Evolutionary conservation across 176 grass and related monocot species (phyloP).

Genomic region (Oryza glaberrima): DNA sequence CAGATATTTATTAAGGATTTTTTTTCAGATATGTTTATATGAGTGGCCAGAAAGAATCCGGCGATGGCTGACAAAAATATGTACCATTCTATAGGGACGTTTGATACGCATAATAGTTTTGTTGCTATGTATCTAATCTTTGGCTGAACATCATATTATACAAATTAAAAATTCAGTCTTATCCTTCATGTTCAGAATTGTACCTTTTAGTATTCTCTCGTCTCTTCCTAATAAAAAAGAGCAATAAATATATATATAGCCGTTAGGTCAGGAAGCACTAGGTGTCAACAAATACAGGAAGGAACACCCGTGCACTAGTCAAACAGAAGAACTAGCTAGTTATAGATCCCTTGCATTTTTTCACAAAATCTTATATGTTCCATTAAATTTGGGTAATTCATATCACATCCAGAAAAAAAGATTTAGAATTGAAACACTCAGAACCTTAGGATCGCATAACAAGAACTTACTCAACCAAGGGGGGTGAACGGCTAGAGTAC

Average conservation of each 20-base stretch:
- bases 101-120: background rate
- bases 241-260: background rate
- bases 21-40: background rate
- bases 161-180: background rate
- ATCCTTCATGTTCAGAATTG: background rate
- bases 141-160: background rate
- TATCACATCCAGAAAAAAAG: no score
- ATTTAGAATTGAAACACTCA: no score
- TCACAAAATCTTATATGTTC: no score
- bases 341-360: background rate
- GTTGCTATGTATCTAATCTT: background rate
- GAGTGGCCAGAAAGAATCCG: slow-evolving; percentile 10
- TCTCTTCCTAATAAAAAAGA: background rate
- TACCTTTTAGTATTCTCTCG: background rate
- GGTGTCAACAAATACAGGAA: background rate
- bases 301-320: background rate
- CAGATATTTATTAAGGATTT: background rate
- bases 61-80: background rate
- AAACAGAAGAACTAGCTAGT: background rate
- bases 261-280: background rate
- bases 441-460: no score
- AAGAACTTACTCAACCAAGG: no score
- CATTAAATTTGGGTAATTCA: no score
- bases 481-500: no score
- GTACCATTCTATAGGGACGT: background rate